Evolutionary conservation across 2,329 filamentous ascomycete species (phyloP).

Genomic region (Aspergillus neoniger): DNA sequence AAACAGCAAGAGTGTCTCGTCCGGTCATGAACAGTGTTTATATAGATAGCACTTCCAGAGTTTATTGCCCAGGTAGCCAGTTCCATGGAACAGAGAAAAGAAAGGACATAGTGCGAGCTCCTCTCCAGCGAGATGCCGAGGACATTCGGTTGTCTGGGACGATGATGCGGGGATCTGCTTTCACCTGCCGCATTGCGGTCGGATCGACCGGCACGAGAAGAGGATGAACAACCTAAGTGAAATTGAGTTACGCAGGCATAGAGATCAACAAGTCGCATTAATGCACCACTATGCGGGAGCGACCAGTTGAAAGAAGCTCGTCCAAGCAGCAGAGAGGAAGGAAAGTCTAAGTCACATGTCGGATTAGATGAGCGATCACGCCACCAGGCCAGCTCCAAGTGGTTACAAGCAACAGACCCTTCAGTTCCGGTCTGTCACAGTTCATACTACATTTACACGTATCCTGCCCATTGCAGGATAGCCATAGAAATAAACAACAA

Average conservation of each 20-base stretch:
- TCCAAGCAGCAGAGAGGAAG: neutral
- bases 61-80: neutral
- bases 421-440: neutral
- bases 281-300: no score
- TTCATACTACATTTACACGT: constrained; percentile 5
- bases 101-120: neutral
- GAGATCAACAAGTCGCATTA: no score
- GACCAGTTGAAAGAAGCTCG: neutral
- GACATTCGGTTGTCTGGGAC: constrained; percentile 21
- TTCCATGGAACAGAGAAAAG: neutral
- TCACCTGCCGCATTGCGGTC: neutral
- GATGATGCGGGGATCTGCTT: constrained; percentile 15
- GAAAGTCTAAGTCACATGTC: neutral
- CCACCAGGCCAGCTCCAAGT: neutral
- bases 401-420: neutral
- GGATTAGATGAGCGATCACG: neutral
- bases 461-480: constrained; percentile 22
- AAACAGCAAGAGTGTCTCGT: no score
- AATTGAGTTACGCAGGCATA: neutral
- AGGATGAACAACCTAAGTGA: neutral
- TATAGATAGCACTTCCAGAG: no score
- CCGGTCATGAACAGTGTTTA: neutral
- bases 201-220: neutral
- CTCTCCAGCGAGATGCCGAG: constrained; percentile 1
- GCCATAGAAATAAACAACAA: constrained; percentile 22